Conservation (phyloP, 2,329 filamentous ascomycete genomes). For the Ceratocystis alfenasii region DNA sequence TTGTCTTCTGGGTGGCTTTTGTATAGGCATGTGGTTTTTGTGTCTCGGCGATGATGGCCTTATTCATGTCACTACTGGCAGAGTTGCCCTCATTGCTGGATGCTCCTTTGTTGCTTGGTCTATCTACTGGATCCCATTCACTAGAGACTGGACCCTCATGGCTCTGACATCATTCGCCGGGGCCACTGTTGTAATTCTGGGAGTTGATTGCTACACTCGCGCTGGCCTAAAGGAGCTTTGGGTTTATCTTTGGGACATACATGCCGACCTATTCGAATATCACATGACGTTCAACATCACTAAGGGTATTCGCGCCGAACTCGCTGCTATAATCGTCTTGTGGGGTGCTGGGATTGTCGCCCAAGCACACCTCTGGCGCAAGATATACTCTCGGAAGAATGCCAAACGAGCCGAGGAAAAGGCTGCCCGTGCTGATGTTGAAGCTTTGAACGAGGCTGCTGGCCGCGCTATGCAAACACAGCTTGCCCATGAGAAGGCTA, state of each 20-base stretch:
- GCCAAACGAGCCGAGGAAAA: constrained; percentile 40
- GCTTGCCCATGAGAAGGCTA: constrained; percentile 48
- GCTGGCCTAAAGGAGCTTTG: constrained; percentile 95
- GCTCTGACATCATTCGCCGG: constrained; percentile 66
- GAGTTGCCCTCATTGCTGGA: constrained; percentile 61
- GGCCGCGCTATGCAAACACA: constrained; percentile 54
- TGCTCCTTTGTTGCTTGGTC: constrained; percentile 57
- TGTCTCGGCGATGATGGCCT: constrained; percentile 65
- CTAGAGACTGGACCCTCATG: constrained; percentile 67
- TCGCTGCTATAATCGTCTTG: constrained; percentile 64
- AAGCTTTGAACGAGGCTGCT: constrained; percentile 56
- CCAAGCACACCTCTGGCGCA: constrained; percentile 74
- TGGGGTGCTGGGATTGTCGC: constrained; percentile 66
- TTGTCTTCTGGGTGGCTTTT: constrained; percentile 78
- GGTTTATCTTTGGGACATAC: constrained; percentile 81
- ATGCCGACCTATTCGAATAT: constrained; percentile 62
- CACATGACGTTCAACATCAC: constrained; percentile 75
- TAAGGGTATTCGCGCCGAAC: constrained; percentile 73
- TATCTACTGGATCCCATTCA: constrained; percentile 69
- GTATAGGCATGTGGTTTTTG: constrained; percentile 80
- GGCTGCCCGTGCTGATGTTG: constrained; percentile 42
- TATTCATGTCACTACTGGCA: constrained; percentile 48
- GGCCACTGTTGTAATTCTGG: constrained; percentile 64
- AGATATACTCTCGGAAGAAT: constrained; percentile 53
- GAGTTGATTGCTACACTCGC: constrained; percentile 79